Evolutionary conservation across 169 alveolate genomes (phyloP), one percentile per base, ranked within the genome.

Genomic region (Plasmodium fragile): DNA sequence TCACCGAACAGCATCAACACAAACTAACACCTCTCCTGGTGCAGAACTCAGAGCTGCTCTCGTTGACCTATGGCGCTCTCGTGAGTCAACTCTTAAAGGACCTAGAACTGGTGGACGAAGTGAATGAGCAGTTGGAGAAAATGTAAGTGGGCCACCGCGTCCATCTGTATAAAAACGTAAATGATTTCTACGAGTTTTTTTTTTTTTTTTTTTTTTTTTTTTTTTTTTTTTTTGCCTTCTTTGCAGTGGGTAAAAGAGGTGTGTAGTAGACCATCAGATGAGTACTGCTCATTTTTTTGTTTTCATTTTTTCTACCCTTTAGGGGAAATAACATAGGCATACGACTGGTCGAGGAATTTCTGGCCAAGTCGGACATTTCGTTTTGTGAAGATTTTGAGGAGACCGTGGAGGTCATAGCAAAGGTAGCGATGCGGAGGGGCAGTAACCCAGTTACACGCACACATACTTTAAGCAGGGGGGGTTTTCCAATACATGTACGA

Each of bases 71-170:
- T 92, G 99, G 99, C 7, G 95, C 99, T 22, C 92, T 98, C 72
- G 98, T 98, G 65, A 97, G 98, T 52, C 98, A 98, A 84, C 83
- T 98, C 79, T 94, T 98, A 34, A 97, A 98, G 80, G 99, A 98
- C 69, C 93, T 95, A 10, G 99, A 98, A 43, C 95, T 96, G 77
- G 97, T 98, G 69, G 98, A 97, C 32, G 98, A 97, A 65, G 99
- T 98, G 18, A 98, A 98, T 95, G 96, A 95, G 0, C 98, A 97
- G 84, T 95, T 98, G 36, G 87, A 94, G 16, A 71, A 92, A 83
- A 96, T 96, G 97, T 96, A 95, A 49, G 95, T 72, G 30, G 7
- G 36, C 3, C 34, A 25, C 8, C 5, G 1, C n/a, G 13, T 6
- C 28, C 8, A 25, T 65, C n/a, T 65, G 4, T 25, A 22, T 65